Conservation (phyloP, 768 basidiomycete genomes). For the Phylloporus sp. region DNA sequence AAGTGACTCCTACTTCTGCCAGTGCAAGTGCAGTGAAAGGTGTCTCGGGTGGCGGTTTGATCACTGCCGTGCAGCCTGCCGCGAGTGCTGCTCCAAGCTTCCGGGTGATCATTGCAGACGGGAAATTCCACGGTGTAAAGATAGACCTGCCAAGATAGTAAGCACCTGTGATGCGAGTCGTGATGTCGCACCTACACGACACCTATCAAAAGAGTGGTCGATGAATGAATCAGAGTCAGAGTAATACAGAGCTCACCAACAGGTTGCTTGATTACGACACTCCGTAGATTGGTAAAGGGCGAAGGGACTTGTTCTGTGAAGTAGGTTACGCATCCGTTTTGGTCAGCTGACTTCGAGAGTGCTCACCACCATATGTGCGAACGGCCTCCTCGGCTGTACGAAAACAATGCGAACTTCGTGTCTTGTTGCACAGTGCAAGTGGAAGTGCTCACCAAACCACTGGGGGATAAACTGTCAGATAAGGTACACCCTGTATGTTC, state of each 20-base stretch:
- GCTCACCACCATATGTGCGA: constrained; percentile 80
- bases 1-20: constrained; percentile 58
- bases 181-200: constrained; percentile 39
- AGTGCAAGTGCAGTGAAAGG: constrained; percentile 91
- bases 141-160: constrained; percentile 52
- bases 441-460: constrained; percentile 69
- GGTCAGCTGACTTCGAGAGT: neutral
- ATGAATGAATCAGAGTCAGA: constrained; percentile 34
- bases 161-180: neutral
- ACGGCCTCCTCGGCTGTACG: constrained; percentile 84
- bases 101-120: constrained; percentile 91
- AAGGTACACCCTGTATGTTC: neutral
- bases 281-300: constrained; percentile 62
- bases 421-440: neutral
- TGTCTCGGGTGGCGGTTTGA: constrained; percentile 94
- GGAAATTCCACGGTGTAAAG: constrained; percentile 90
- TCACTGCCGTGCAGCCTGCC: constrained; percentile 93
- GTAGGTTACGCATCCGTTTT: neutral
- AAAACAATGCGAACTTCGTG: constrained; percentile 1
- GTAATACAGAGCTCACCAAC: constrained; percentile 52
- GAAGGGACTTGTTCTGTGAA: constrained; percentile 78
- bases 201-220: constrained; percentile 27
- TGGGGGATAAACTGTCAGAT: constrained; percentile 27
- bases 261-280: constrained; percentile 92
- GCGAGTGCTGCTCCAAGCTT: constrained; percentile 88